These are phyloP conservation scores for Thermomyces lanuginosus DNA, from an alignment of 2,329 filamentous ascomycete species.

Conservation along the genomic window DNA sequence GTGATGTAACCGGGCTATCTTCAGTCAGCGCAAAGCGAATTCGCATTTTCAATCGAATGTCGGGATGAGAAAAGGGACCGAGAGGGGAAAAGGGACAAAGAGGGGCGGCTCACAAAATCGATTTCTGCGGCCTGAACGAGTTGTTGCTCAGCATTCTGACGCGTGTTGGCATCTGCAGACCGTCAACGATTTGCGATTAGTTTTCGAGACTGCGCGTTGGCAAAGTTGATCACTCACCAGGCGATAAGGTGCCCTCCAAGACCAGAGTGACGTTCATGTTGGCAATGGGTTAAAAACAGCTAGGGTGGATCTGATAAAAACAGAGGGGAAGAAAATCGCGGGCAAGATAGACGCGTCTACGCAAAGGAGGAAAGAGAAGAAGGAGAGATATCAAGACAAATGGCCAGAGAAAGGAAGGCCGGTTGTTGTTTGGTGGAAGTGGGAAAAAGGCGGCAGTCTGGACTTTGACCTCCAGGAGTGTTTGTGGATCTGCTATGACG, in stretches of 20 bases:
- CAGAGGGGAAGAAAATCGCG: conserved; percentile 6
- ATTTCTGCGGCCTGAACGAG: conserved; percentile 80
- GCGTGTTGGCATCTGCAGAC: conserved; percentile 63
- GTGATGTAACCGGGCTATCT: conserved; percentile 73
- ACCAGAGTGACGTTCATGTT: conserved; percentile 97
- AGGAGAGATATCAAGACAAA: conserved; percentile 4
- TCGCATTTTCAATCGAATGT: no score
- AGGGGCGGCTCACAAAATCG: conserved; percentile 62
- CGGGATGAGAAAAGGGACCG: conserved; percentile 12
- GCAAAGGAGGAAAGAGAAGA: conserved; percentile 7
- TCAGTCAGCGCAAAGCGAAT: no score
- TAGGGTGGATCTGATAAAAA: conserved; percentile 7
- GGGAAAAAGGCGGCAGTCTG: background rate
- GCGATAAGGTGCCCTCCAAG: conserved; percentile 88
- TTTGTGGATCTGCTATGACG: conserved; percentile 1
- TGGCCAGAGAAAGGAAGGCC: conserved; percentile 6
- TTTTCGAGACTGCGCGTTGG: no score
- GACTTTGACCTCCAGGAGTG: background rate
- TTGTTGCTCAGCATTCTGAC: conserved; percentile 85
- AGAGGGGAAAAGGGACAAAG: conserved; percentile 19
- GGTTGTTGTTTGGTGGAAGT: conserved; percentile 3
- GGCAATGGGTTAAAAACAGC: conserved; percentile 9
- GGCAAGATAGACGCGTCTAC: conserved; percentile 4
- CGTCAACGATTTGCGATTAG: no score
- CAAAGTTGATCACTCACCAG: conserved; percentile 50